Evolutionary conservation across 1,284 basidiomycete genomes (phyloP).

Genomic region (Tetrapyrgos nigripes): DNA sequence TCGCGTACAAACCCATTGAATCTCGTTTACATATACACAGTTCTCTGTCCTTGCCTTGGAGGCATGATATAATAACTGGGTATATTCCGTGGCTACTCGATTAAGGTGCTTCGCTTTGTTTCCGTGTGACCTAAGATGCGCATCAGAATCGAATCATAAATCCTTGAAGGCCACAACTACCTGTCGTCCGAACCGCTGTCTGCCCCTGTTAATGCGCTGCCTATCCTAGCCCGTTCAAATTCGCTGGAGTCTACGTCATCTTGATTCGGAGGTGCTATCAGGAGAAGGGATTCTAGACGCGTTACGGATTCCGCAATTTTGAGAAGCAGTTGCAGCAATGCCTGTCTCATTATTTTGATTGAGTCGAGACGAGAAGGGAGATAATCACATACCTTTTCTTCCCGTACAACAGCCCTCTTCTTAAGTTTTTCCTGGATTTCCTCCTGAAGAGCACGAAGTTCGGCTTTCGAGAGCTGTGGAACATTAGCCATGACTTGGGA

Average conservation of each 20-base stretch:
- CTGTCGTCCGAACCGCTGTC: constrained; percentile 45
- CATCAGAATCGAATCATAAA: too few relatives aligned
- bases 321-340: constrained; percentile 82
- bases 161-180: too few relatives aligned
- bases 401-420: constrained; percentile 75
- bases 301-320: constrained; percentile 89
- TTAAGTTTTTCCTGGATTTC: constrained; percentile 81
- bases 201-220: constrained; percentile 25
- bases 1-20: constrained; percentile 80
- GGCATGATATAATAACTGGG: constrained; percentile 90
- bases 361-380: not conserved
- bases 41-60: constrained; percentile 80
- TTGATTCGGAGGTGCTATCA: constrained; percentile 62
- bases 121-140: constrained; percentile 52
- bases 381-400: constrained; percentile 71
- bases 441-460: constrained; percentile 71
- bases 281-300: constrained; percentile 81
- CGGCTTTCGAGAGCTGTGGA: constrained; percentile 64
- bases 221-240: constrained; percentile 35
- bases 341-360: constrained; percentile 47
- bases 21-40: constrained; percentile 80
- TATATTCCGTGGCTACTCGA: constrained; percentile 90
- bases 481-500: constrained; percentile 7
- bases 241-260: constrained; percentile 42
- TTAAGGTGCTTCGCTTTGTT: constrained; percentile 84